These are phyloP conservation scores for Coemansia reversa DNA, from an alignment of 192 early-diverging fungal genomes.

Conservation along the genomic window DNA sequence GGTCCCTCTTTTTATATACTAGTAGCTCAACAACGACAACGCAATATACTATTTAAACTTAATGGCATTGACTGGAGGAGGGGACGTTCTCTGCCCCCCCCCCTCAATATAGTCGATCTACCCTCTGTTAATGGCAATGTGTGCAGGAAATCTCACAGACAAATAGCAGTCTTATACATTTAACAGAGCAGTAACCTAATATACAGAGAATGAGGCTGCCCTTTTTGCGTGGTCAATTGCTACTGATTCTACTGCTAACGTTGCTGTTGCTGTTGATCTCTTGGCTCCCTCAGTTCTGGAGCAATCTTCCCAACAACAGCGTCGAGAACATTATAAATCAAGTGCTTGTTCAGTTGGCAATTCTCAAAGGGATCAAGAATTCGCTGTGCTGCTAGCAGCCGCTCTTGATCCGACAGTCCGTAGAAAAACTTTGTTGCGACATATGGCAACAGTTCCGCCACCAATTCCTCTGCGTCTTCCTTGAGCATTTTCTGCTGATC, in stretches of 20 bases:
- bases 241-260: not conserved
- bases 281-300: conserved; percentile 38
- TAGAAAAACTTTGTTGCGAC: conserved; percentile 47
- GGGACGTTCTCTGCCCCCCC: too few relatives aligned
- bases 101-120: not conserved
- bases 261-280: conserved; percentile 8
- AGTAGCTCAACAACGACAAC: too few relatives aligned
- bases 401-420: conserved; percentile 33
- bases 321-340: conserved; percentile 49
- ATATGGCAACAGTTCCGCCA: conserved; percentile 48
- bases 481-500: conserved; percentile 47
- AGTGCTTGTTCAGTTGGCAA: conserved; percentile 52
- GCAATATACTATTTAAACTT: too few relatives aligned
- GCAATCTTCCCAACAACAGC: conserved; percentile 50
- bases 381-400: conserved; percentile 36
- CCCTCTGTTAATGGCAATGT: not conserved
- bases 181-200: not conserved
- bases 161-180: conserved; percentile 2
- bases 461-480: conserved; percentile 38
- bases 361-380: conserved; percentile 55
- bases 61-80: too few relatives aligned
- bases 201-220: not conserved
- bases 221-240: too few relatives aligned
- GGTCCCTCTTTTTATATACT: too few relatives aligned
- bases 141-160: conserved; percentile 1